Evolutionary conservation across 2,329 filamentous ascomycete genomes (phyloP), one percentile per base, ranked within the genome.

Genomic region (Diaporthe eres): DNA sequence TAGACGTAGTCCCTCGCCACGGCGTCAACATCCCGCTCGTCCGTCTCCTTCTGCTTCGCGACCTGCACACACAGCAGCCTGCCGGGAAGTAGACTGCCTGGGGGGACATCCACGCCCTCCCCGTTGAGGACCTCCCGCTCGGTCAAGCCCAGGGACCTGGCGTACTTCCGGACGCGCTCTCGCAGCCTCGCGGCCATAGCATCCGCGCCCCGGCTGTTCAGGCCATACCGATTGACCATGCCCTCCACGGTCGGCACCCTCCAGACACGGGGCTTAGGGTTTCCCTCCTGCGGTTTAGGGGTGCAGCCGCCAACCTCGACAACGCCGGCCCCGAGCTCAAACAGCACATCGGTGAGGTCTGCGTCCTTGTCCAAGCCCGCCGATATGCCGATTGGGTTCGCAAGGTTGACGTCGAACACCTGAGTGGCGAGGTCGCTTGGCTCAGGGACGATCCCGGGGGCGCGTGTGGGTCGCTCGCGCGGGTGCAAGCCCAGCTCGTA

Each of bases 241-340:
- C 94, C 95, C 79, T 97, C 93, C 78, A 98, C 91, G 44, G 91
- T 92, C 0, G 94, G 93, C 8, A 98, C 86, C 31, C 97, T 92
- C 86, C 98, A 99, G 37, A 98, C 94, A 78, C 97, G 92, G 1
- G 96, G 96, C 79, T 92, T 93, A 0, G 94, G 92, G 85, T 99
- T 99, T 10, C 97, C 97, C 8, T 90, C 90, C 83, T 99, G 97
- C 0, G 96, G 93, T n/a, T 91, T 85, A 0, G 97, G 94, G 6
- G 96, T 98, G 79, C 94, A 93, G 63, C 96, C 97, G 77, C 97
- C 97, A 2, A 99, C 94, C 83, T 99, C 97, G 42, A 99, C 95
- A 51, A 98, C 89, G 4, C 92, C 93, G 34, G 96, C 93, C 44
- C 97, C 97, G 4, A 98, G 87, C 10, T 92, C 95, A 82, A 98